Evolutionary conservation across 495 filamentous ascomycete genomes (phyloP).

Genomic region (Aspergillus nanangensis): DNA sequence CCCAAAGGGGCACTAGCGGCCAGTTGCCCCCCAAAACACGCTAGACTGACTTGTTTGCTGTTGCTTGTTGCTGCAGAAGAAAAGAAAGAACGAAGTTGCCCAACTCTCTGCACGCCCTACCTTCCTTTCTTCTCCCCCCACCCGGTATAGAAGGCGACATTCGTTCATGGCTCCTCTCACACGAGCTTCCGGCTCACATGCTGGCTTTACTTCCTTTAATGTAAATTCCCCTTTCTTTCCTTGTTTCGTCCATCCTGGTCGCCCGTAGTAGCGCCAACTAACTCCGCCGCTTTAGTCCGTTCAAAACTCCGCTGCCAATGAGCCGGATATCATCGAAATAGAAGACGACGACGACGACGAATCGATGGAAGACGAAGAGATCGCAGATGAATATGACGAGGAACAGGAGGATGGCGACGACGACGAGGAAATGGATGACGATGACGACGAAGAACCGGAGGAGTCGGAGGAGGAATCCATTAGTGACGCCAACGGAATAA

Average conservation of each 20-base stretch:
- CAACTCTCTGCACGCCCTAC: background rate
- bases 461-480: conserved; percentile 15
- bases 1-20: conserved; percentile 19
- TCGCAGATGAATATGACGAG: conserved; percentile 20
- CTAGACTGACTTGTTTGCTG: too few species aligned
- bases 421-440: conserved; percentile 15
- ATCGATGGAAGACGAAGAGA: conserved; percentile 23
- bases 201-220: conserved; percentile 23
- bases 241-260: background rate
- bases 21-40: conserved; percentile 34
- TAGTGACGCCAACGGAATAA: conserved; percentile 12
- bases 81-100: too few species aligned
- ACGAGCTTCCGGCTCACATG: conserved; percentile 15
- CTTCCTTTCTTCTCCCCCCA: background rate
- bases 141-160: background rate
- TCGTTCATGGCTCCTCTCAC: conserved; percentile 24
- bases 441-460: conserved; percentile 17
- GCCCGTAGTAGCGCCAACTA: background rate
- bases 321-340: conserved; percentile 38
- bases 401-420: conserved; percentile 19
- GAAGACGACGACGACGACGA: conserved; percentile 33
- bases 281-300: conserved; percentile 9
- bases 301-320: conserved; percentile 15
- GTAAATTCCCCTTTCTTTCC: conserved; percentile 14
- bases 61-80: too few species aligned